Evolutionary conservation across 345 rosid genomes (phyloP), one percentile per base, ranked within the genome.

Genomic region (Euclidium syriacum): DNA sequence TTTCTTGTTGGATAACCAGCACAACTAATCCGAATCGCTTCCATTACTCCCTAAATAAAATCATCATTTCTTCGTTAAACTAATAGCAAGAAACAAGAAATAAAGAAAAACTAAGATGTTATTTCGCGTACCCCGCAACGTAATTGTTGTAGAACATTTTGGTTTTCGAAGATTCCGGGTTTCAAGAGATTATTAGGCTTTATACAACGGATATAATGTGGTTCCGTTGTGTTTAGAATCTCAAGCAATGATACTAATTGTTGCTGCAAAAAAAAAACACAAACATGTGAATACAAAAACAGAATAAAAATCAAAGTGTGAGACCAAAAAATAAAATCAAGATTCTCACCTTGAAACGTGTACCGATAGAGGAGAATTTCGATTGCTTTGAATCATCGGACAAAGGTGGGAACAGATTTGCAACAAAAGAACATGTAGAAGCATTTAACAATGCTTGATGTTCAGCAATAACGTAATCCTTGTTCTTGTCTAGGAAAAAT

Each of bases 341-440:
- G 62, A 18, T n/a, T n/a, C 71, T 57, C 44, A 90, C 99, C 99
- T 94, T 94, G 78, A 90, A 94, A 58, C 99, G 88, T 73, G 99
- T 81, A 78, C 99, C 99, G n/a, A 94, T 94, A 10, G 99, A 94
- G 50, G 99, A 94, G 75, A 94, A 94, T 68, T 94, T 94, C 34
- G 99, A 85, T 63, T 84, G 78, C 65, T 94, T 90, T 60, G 97
- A 85, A 43, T 91, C 84, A 36, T 94, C 97, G 72, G 90, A 86
- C 69, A 77, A 67, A 69, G 59, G 82, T 18, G 87, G 95, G 67
- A 94, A 94, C 78, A 94, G 73, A 52, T 83, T 78, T 18, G 89
- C 79, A 65, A 90, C 97, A 59, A 94, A 94, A 41, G 92, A 63
- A 77, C 97, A 90, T 52, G 81, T 78, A 64, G 99, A 94, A 71